phyloP scores from a whole-genome alignment of 176 grass and related monocot genomes.

The Alopecurus myosuroides region DNA sequence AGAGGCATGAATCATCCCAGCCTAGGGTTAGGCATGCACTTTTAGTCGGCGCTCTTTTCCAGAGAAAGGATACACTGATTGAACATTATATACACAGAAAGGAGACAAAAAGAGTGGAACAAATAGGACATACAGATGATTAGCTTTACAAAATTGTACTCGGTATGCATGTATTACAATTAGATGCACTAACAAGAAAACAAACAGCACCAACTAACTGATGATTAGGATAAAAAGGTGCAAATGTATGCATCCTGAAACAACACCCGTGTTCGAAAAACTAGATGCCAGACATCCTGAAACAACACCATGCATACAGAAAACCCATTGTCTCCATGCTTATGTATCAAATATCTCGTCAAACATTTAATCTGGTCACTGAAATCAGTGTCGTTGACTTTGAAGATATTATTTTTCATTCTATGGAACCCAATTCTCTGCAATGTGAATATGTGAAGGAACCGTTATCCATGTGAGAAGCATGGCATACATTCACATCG shows the following conservation, averaged over 20 bases:
- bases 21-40: not conserved
- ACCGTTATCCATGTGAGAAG: not conserved
- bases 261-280: not conserved
- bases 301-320: not conserved
- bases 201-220: not conserved
- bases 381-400: not conserved
- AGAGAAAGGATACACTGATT: not conserved
- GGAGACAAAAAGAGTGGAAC: not conserved
- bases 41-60: not conserved
- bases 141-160: not conserved
- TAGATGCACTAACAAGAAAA: not conserved
- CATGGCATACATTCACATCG: not conserved
- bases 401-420: not conserved
- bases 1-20: not conserved
- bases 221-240: not conserved
- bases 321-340: not conserved
- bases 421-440: not conserved
- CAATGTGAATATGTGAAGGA: not conserved
- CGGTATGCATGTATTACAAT: not conserved
- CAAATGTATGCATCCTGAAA: not conserved
- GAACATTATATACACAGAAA: not conserved
- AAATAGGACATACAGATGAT: not conserved
- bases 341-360: slow-evolving; percentile 1
- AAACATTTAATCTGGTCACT: not conserved
- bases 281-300: not conserved